Evolutionary conservation across 164 flowering plant species (phyloP).

Genomic region (Stephania cephalantha): DNA sequence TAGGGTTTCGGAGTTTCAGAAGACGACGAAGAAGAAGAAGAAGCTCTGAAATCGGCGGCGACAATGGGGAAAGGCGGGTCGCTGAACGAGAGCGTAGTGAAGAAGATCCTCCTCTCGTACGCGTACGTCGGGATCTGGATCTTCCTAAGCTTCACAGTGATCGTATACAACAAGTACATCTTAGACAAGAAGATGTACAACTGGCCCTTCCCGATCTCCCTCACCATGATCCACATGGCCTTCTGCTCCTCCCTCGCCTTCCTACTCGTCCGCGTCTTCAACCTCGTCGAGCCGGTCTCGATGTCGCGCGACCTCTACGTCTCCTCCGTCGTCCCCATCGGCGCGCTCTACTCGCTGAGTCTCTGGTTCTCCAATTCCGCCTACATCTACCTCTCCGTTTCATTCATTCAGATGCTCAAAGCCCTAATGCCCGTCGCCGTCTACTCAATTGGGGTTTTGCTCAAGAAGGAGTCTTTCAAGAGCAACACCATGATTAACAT

Average conservation of each 20-base stretch:
- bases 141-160: slow-evolving; percentile 43
- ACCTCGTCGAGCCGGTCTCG: slow-evolving; percentile 33
- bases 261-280: slow-evolving; percentile 32
- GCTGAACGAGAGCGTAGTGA: slow-evolving; percentile 25
- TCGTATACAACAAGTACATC: slow-evolving; percentile 53
- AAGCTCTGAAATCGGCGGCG: neutral
- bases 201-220: slow-evolving; percentile 45
- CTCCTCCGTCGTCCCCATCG: slow-evolving; percentile 42
- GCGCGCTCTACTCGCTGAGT: slow-evolving; percentile 32
- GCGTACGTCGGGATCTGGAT: slow-evolving; percentile 41
- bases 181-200: slow-evolving; percentile 45
- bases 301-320: slow-evolving; percentile 35
- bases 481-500: slow-evolving; percentile 31
- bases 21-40: neutral
- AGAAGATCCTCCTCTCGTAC: slow-evolving; percentile 39
- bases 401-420: slow-evolving; percentile 47
- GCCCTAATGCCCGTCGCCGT: slow-evolving; percentile 54
- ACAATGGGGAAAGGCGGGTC: slow-evolving; percentile 39
- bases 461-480: slow-evolving; percentile 29
- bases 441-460: slow-evolving; percentile 31
- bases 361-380: slow-evolving; percentile 49
- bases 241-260: slow-evolving; percentile 41
- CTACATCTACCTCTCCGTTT: slow-evolving; percentile 41
- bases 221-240: slow-evolving; percentile 44
- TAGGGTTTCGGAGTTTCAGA: neutral